phyloP scores from a whole-genome alignment of 176 grass and related monocot genomes.

The bread wheat (Triticum aestivum) region DNA sequence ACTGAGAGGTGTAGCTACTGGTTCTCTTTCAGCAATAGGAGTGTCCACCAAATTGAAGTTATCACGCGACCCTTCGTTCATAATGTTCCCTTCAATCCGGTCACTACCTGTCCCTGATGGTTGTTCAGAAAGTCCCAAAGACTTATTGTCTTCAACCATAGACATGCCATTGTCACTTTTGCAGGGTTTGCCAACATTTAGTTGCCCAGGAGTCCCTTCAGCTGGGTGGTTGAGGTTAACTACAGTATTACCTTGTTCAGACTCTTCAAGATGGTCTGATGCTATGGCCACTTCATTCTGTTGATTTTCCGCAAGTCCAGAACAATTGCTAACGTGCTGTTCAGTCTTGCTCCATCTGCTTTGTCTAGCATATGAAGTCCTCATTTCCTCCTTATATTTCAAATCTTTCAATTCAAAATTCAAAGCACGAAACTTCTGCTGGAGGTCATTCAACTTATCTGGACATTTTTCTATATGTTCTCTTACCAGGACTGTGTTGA shows the following conservation, averaged over 20 bases:
- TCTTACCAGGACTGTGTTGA: constrained; percentile 82
- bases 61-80: constrained; percentile 34
- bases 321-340: constrained; percentile 35
- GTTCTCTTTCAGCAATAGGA: constrained; percentile 12
- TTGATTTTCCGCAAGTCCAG: constrained; percentile 43
- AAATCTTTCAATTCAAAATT: constrained; percentile 79
- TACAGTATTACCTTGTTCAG: constrained; percentile 37
- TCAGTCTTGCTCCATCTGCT: constrained; percentile 53
- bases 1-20: constrained; percentile 23
- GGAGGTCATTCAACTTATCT: constrained; percentile 78
- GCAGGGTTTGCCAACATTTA: constrained; percentile 22
- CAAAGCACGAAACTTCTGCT: constrained; percentile 70
- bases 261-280: constrained; percentile 36
- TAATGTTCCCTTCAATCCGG: constrained; percentile 14
- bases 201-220: constrained; percentile 34
- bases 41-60: constrained; percentile 17
- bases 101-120: constrained; percentile 24
- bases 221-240: constrained; percentile 47
- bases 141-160: constrained; percentile 43
- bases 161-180: constrained; percentile 32
- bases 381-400: constrained; percentile 69
- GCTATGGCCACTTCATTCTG: constrained; percentile 24
- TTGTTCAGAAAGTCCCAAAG: constrained; percentile 37
- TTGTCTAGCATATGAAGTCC: constrained; percentile 39
- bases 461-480: constrained; percentile 89